Percentiles rank a stretch among this genome's conserved stretches.
These are phyloP conservation scores for Arthrobotrys iridis DNA, from an alignment of 2,329 filamentous ascomycete genomes.

Conservation along the genomic window DNA sequence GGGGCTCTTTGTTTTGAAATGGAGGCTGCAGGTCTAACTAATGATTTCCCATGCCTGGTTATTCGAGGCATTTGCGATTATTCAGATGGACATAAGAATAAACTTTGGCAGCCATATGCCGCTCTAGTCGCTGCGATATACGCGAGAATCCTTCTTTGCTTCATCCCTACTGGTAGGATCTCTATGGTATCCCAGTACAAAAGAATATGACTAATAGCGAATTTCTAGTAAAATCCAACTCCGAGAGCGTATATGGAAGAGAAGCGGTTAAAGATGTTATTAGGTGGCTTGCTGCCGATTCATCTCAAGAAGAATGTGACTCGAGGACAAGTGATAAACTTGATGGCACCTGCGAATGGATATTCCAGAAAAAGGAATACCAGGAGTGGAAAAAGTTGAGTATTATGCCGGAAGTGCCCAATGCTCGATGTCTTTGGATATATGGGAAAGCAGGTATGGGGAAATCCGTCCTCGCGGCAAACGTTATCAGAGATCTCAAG, in stretches of 20 bases:
- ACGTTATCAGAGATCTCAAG: background rate
- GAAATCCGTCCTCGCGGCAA: background rate
- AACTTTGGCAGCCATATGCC: background rate
- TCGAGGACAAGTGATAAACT: background rate
- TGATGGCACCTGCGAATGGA: background rate
- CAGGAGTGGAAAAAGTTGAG: background rate
- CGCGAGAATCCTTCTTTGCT: background rate
- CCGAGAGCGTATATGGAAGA: background rate
- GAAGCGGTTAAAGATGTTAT: background rate
- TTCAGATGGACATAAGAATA: conserved; percentile 14
- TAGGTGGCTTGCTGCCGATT: background rate
- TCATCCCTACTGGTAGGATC: background rate
- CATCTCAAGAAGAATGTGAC: background rate
- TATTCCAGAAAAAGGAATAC: background rate
- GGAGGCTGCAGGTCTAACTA: conserved; percentile 11
- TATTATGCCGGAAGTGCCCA: background rate
- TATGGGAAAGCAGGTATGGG: background rate
- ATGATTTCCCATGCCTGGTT: background rate
- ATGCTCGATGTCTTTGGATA: background rate
- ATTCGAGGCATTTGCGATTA: conserved; percentile 23
- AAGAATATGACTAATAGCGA: background rate
- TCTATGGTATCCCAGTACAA: background rate
- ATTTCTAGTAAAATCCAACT: background rate
- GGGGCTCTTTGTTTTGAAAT: conserved; percentile 25
- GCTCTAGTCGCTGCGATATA: background rate